A percentile compares a stretch with the other conserved stretches of the same genome.
Conservation (phyloP, 441 rosid genomes). For the Eutrema salsugineum region DNA sequence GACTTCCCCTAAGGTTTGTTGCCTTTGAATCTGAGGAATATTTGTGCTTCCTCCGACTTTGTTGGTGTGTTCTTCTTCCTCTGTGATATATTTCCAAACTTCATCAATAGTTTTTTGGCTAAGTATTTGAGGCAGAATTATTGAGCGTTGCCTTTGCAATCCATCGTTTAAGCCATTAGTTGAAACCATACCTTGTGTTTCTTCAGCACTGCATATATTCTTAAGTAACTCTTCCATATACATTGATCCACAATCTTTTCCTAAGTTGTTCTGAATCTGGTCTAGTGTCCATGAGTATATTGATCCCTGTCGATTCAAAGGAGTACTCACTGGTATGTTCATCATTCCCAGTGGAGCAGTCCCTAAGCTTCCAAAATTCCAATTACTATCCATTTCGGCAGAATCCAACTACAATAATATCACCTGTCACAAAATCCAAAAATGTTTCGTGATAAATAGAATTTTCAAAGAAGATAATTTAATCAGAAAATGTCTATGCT, state of each 20-base stretch:
- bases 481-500: background rate
- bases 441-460: background rate
- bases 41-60: slow-evolving; percentile 29
- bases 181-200: slow-evolving; percentile 38
- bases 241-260: slow-evolving; percentile 75
- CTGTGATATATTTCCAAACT: slow-evolving; percentile 66
- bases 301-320: slow-evolving; percentile 51
- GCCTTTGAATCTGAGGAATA: slow-evolving; percentile 44
- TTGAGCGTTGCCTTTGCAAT: slow-evolving; percentile 65
- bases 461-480: background rate
- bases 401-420: background rate
- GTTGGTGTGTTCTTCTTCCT: slow-evolving; percentile 33
- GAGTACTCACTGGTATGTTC: slow-evolving; percentile 26
- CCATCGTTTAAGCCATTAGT: background rate
- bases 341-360: slow-evolving; percentile 27
- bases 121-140: slow-evolving; percentile 68
- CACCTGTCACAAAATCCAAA: background rate
- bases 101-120: slow-evolving; percentile 79
- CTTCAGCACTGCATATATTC: slow-evolving; percentile 68
- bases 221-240: slow-evolving; percentile 81
- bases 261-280: slow-evolving; percentile 59
- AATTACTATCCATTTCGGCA: slow-evolving; percentile 43
- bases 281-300: slow-evolving; percentile 70
- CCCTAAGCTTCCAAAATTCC: slow-evolving; percentile 45
- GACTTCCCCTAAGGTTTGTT: slow-evolving; percentile 69